These are phyloP conservation scores for Luzula sylvatica DNA, from an alignment of 176 grass and related monocot species.

Conservation along the genomic window DNA sequence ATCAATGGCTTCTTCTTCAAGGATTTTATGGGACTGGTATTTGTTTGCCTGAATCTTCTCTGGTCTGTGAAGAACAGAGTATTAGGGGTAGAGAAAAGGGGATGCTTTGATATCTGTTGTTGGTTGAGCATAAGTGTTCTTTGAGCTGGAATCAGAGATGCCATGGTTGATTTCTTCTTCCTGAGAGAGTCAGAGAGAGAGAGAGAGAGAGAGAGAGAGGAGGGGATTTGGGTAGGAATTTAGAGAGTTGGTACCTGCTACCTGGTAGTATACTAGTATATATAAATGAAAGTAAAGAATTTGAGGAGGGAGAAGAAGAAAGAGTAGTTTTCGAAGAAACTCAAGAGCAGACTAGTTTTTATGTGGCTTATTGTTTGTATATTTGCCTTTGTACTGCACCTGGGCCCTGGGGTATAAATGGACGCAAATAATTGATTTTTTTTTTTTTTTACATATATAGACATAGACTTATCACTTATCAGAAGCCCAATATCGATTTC, in stretches of 20 bases:
- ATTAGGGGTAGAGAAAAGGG: background rate
- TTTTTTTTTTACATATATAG: no score
- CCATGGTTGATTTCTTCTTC: conserved; percentile 3
- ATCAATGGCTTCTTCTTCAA: conserved; percentile 10
- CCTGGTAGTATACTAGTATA: no score
- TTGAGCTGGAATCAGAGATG: conserved; percentile 16
- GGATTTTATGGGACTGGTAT: background rate
- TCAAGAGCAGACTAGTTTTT: background rate
- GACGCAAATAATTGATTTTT: no score
- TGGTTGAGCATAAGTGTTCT: background rate
- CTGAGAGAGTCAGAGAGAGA: background rate
- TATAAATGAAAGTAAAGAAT: background rate
- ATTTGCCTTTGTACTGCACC: background rate
- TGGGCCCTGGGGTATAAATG: no score
- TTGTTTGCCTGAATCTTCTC: conserved; percentile 5
- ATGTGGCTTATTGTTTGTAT: background rate
- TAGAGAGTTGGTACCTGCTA: no score
- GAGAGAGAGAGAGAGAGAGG: background rate
- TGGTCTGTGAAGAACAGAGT: conserved; percentile 8
- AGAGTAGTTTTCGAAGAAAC: background rate
- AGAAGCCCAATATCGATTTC: no score
- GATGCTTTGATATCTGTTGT: background rate
- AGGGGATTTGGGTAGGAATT: no score
- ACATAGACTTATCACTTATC: no score
- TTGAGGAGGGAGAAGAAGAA: background rate